Evolutionary conservation across 768 basidiomycete genomes (phyloP).

Genomic region (Tephrocybe rancida): DNA sequence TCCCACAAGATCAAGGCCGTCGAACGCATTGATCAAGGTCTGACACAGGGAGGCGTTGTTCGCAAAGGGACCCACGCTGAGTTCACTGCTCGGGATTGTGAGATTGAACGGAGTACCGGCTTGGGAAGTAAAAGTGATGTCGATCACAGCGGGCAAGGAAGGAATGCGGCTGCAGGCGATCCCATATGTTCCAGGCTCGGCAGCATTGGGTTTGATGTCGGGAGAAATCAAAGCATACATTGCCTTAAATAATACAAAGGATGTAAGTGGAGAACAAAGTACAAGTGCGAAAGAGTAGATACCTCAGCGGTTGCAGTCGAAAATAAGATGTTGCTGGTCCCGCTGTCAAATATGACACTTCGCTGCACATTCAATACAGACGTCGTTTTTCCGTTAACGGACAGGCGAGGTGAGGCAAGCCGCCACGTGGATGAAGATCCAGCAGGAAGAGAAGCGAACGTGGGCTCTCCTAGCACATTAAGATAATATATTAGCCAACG

Average conservation of each 20-base stretch:
- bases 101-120: conserved; percentile 51
- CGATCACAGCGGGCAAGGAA: conserved; percentile 51
- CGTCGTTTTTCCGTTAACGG: conserved; percentile 55
- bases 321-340: conserved; percentile 59
- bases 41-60: conserved; percentile 52
- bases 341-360: conserved; percentile 57
- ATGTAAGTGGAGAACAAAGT: conserved; percentile 9
- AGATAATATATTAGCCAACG: neutral
- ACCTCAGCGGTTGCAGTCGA: conserved; percentile 50
- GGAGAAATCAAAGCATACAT: conserved; percentile 63
- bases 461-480: conserved; percentile 34
- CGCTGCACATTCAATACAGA: conserved; percentile 39
- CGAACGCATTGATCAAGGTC: conserved; percentile 62
- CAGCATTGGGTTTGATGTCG: conserved; percentile 50
- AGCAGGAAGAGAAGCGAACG: conserved; percentile 42
- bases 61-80: conserved; percentile 60
- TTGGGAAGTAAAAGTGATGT: conserved; percentile 56
- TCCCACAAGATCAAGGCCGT: conserved; percentile 52
- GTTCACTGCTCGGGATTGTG: conserved; percentile 57
- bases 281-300: conserved; percentile 7
- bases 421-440: conserved; percentile 43
- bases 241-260: conserved; percentile 33
- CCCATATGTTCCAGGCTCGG: conserved; percentile 58
- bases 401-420: conserved; percentile 45
- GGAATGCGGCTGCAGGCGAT: conserved; percentile 50